Evolutionary conservation across 805 yeast species (phyloP).

Genomic region (Starmerella stellata): DNA sequence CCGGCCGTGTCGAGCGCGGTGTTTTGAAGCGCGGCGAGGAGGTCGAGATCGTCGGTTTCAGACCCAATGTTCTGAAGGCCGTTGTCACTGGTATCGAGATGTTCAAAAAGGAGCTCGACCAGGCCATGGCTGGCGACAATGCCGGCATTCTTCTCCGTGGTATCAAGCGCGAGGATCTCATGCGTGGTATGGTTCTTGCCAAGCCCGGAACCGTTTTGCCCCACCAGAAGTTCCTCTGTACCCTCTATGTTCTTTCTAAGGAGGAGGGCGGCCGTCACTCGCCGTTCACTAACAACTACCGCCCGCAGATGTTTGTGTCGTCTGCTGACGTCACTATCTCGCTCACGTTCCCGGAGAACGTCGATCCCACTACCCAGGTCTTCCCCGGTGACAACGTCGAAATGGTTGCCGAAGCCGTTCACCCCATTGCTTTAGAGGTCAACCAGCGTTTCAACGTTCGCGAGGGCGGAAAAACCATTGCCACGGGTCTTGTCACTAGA

Average conservation of each 20-base stretch:
- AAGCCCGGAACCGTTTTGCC: slow-evolving; percentile 85
- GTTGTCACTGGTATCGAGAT: slow-evolving; percentile 97
- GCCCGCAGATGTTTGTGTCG: slow-evolving; percentile 94
- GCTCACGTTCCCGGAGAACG: slow-evolving; percentile 71
- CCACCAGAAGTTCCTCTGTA: slow-evolving; percentile 84
- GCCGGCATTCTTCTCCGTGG: slow-evolving; percentile 96
- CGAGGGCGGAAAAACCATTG: slow-evolving; percentile 98
- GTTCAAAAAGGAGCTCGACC: slow-evolving; percentile 97
- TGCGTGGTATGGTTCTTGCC: slow-evolving; percentile 94
- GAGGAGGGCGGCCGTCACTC: slow-evolving; percentile 99
- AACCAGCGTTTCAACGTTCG: slow-evolving; percentile 98
- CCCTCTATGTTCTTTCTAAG: slow-evolving; percentile 77
- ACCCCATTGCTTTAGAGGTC: slow-evolving; percentile 84
- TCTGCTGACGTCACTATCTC: slow-evolving; percentile 89
- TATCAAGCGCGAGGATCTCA: slow-evolving; percentile 89
- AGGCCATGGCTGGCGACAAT: slow-evolving; percentile 98
- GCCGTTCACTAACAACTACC: slow-evolving; percentile 89
- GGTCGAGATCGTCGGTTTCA: slow-evolving; percentile 88
- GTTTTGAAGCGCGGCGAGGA: slow-evolving; percentile 94
- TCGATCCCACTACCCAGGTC: slow-evolving; percentile 75
- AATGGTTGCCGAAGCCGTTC: slow-evolving; percentile 77
- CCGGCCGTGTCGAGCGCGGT: slow-evolving; percentile 99
- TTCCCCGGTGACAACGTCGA: slow-evolving; percentile 98
- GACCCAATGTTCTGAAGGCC: slow-evolving; percentile 72
- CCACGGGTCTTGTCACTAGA: slow-evolving; percentile 94